phyloP scores from a whole-genome alignment of 2,329 filamentous ascomycete genomes.

The Chlorencoelia australis region DNA sequence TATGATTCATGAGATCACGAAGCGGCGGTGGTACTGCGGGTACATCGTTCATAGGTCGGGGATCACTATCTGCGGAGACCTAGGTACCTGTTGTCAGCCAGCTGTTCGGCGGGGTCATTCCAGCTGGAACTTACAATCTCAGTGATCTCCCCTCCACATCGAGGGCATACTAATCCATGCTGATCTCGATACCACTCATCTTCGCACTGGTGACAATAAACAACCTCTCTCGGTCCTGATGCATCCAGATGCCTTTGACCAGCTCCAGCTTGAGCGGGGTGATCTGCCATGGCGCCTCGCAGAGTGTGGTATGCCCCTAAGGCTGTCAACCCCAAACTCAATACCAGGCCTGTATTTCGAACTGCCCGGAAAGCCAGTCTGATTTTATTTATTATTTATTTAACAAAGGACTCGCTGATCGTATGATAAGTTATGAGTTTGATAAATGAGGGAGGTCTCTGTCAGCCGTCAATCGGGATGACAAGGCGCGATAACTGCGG shows the following conservation, averaged over 20 bases:
- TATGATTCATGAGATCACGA: constrained; percentile 16
- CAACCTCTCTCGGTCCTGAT: constrained; percentile 51
- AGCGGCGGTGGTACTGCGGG: constrained; percentile 11
- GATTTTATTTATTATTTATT: constrained; percentile 23
- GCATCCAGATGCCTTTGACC: constrained; percentile 43
- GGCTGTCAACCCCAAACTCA: constrained; percentile 49
- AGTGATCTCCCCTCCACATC: constrained; percentile 67
- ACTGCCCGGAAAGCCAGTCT: constrained; percentile 47
- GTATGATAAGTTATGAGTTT: not conserved
- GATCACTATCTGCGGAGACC: constrained; percentile 51
- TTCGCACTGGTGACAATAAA: constrained; percentile 76
- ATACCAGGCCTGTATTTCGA: constrained; percentile 42
- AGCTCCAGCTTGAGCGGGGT: constrained; percentile 13
- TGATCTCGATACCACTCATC: constrained; percentile 73
- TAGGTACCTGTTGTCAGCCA: constrained; percentile 28
- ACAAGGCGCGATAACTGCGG: constrained; percentile 8
- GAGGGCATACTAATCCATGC: constrained; percentile 60
- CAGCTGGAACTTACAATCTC: constrained; percentile 61
- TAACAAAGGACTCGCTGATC: not conserved
- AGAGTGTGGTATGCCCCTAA: constrained; percentile 43
- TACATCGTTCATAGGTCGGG: constrained; percentile 35
- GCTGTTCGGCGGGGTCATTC: not conserved
- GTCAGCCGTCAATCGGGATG: constrained; percentile 1
- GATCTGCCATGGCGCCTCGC: constrained; percentile 32
- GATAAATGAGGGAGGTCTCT: not conserved